Percentiles rank a stretch among this genome's conserved stretches.
Evolutionary conservation across 495 filamentous ascomycete genomes (phyloP).

Genomic region (Venustampulla echinocandica): DNA sequence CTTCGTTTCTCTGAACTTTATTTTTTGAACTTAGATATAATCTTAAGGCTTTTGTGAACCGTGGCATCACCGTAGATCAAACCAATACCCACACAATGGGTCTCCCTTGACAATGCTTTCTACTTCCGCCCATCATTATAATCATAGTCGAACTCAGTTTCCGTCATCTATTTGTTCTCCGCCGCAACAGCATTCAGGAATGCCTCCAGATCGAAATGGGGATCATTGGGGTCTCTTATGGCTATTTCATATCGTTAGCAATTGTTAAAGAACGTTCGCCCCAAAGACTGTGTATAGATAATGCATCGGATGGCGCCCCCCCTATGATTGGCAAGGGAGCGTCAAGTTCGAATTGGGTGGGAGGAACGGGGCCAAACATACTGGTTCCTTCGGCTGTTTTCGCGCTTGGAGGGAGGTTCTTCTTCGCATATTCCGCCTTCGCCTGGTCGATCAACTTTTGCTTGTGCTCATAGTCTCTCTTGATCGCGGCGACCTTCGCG

Average conservation of each 20-base stretch:
- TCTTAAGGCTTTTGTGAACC: slow-evolving; percentile 24
- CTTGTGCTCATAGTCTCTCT: slow-evolving; percentile 82
- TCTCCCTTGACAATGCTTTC: slow-evolving; percentile 11
- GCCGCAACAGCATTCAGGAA: slow-evolving; percentile 60
- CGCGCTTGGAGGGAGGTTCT: slow-evolving; percentile 38
- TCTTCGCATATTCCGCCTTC: slow-evolving; percentile 80
- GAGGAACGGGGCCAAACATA: slow-evolving; percentile 10
- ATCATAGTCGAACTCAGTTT: not conserved
- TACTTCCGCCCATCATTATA: slow-evolving; percentile 19
- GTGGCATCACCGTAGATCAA: slow-evolving; percentile 11
- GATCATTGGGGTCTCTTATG: slow-evolving; percentile 72
- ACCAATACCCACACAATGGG: slow-evolving; percentile 2
- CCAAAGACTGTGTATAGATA: no score
- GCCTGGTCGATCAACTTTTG: slow-evolving; percentile 80
- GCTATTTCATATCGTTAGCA: slow-evolving; percentile 41
- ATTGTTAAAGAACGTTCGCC: slow-evolving; percentile 5
- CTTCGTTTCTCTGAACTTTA: no score
- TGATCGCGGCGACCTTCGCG: slow-evolving; percentile 53
- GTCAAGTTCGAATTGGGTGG: no score
- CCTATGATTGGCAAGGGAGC: no score
- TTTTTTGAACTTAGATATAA: no score
- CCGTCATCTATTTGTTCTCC: slow-evolving; percentile 38
- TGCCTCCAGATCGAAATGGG: slow-evolving; percentile 84
- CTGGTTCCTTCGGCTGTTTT: slow-evolving; percentile 31
- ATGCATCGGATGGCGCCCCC: no score